These are phyloP conservation scores for Parathielavia hyrcaniae DNA, from an alignment of 495 filamentous ascomycete species.

Conservation along the genomic window DNA sequence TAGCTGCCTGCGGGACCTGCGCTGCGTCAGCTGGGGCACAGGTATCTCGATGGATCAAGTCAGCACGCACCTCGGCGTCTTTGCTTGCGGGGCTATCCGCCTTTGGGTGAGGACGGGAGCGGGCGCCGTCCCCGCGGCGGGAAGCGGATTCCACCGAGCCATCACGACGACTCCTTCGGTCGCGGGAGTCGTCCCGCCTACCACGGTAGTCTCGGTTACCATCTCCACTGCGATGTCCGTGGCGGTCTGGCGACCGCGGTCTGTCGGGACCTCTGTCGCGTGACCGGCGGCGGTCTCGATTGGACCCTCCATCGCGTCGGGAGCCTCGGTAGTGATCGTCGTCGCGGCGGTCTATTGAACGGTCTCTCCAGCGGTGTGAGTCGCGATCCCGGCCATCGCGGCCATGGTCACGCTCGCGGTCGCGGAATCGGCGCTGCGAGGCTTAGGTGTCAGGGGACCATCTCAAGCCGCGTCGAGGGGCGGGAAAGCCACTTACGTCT, in stretches of 20 bases:
- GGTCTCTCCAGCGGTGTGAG: constrained; percentile 61
- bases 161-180: constrained; percentile 64
- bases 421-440: constrained; percentile 51
- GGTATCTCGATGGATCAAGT: constrained; percentile 13
- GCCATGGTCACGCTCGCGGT: constrained; percentile 42
- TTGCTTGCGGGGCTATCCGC: constrained; percentile 41
- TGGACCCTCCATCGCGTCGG: constrained; percentile 35
- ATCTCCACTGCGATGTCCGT: constrained; percentile 54
- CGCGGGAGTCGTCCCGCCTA: constrained; percentile 76
- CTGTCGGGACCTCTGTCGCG: constrained; percentile 56
- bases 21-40: constrained; percentile 17
- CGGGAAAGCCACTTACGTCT: constrained; percentile 51
- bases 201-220: constrained; percentile 57
- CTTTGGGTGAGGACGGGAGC: constrained; percentile 45
- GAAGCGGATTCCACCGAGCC: constrained; percentile 69
- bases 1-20: constrained; percentile 34
- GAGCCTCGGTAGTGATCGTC: constrained; percentile 60
- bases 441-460: constrained; percentile 30
- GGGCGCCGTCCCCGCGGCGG: constrained; percentile 61
- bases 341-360: constrained; percentile 67
- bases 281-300: constrained; percentile 48
- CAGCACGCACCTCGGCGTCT: constrained; percentile 44
- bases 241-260: constrained; percentile 31
- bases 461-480: not conserved
- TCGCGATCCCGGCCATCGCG: constrained; percentile 56